phyloP scores from a whole-genome alignment of 768 basidiomycete species.

The Nidularia sp. region DNA sequence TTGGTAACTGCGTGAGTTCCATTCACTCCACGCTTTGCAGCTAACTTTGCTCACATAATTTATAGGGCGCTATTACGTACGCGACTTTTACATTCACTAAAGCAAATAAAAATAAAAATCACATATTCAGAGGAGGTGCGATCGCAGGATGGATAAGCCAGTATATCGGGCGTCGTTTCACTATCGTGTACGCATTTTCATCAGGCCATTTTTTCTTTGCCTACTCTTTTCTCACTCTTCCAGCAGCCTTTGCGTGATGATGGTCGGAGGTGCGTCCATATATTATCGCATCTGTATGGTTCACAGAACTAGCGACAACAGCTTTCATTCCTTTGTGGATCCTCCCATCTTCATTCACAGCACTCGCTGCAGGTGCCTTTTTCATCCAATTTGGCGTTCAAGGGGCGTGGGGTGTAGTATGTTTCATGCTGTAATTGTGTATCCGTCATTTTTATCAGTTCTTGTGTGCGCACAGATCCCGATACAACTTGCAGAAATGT shows the following conservation, averaged over 20 bases:
- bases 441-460: slow-evolving; percentile 35
- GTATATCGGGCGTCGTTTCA: slow-evolving; percentile 78
- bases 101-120: not conserved
- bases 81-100: slow-evolving; percentile 2
- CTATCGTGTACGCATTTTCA: slow-evolving; percentile 47
- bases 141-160: slow-evolving; percentile 73
- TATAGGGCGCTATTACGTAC: slow-evolving; percentile 33
- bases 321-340: slow-evolving; percentile 81
- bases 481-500: slow-evolving; percentile 79
- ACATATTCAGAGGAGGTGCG: slow-evolving; percentile 48
- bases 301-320: slow-evolving; percentile 6
- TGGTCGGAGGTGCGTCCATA: slow-evolving; percentile 39
- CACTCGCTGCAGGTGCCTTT: slow-evolving; percentile 80
- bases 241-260: slow-evolving; percentile 44
- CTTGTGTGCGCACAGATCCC: slow-evolving; percentile 34
- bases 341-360: slow-evolving; percentile 62
- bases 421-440: no score
- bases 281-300: not conserved
- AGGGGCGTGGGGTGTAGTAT: slow-evolving; percentile 77
- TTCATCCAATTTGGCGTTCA: slow-evolving; percentile 86
- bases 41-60: not conserved
- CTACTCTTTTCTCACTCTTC: not conserved
- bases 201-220: not conserved
- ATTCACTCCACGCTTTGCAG: not conserved
- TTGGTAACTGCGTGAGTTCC: slow-evolving; percentile 56